Conservation (phyloP, 306 rosid genomes). For the Styphnolobium japonicum region DNA sequence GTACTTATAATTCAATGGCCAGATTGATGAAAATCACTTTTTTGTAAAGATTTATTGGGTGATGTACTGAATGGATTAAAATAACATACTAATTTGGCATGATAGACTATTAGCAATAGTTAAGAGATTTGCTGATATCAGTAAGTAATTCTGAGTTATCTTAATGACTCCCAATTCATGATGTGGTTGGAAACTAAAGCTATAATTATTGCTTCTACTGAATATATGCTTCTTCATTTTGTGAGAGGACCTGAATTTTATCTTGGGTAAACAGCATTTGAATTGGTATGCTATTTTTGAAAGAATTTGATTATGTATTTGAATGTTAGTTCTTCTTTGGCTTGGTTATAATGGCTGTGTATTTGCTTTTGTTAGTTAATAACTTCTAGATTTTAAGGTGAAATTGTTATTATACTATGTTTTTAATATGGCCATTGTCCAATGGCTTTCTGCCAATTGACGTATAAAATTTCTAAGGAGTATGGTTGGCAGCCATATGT, state of each 20-base stretch:
- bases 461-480: neutral
- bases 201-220: neutral
- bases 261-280: neutral
- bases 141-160: neutral
- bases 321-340: neutral
- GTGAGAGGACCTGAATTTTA: neutral
- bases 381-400: slow-evolving; percentile 1
- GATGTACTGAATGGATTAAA: neutral
- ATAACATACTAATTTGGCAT: neutral
- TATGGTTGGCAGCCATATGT: neutral
- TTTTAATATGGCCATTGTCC: neutral
- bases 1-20: neutral
- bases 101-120: neutral
- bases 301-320: neutral
- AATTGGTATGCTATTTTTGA: neutral
- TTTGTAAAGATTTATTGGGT: neutral
- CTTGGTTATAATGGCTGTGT: neutral
- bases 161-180: neutral
- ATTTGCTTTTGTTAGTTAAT: neutral
- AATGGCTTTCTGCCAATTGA: neutral
- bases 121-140: neutral
- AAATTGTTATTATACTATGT: neutral
- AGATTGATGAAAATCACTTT: neutral
- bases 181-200: neutral
- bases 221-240: neutral